These are phyloP conservation scores for Lepidium africanum DNA, from an alignment of 345 rosid species.

Conservation along the genomic window DNA sequence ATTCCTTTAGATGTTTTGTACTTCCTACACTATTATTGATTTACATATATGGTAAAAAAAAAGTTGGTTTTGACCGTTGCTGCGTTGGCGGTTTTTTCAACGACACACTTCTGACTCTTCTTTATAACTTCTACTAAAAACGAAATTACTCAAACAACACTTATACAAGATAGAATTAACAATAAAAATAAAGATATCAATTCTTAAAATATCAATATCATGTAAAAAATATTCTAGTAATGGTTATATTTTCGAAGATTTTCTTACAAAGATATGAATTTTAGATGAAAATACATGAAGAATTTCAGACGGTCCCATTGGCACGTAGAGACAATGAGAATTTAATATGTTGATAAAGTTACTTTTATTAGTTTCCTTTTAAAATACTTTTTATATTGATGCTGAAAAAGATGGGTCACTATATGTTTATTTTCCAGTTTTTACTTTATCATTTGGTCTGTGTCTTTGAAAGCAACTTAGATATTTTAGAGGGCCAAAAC, in stretches of 20 bases:
- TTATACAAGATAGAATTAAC: too few species aligned
- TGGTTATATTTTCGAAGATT: neutral
- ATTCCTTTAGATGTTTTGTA: neutral
- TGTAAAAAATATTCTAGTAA: neutral
- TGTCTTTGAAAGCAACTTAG: conserved; percentile 27
- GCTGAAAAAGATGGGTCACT: conserved; percentile 14
- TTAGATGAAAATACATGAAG: neutral
- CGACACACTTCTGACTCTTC: conserved; percentile 6
- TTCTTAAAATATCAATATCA: neutral
- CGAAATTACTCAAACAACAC: neutral
- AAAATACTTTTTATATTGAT: conserved; percentile 2
- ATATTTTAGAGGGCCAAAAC: conserved; percentile 33
- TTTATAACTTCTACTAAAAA: neutral
- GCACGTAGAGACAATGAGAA: conserved; percentile 22
- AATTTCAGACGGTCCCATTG: conserved; percentile 4
- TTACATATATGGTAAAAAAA: conserved; percentile 13
- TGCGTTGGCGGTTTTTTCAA: conserved; percentile 12
- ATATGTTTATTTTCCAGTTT: neutral
- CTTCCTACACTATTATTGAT: neutral
- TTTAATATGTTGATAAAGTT: conserved; percentile 15
- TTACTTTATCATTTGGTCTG: conserved; percentile 23
- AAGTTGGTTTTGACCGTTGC: conserved; percentile 14
- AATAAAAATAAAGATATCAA: neutral
- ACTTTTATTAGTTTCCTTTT: conserved; percentile 5
- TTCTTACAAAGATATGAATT: neutral